phyloP scores from a whole-genome alignment of 805 yeast genomes.

The Blastobotrys americana region DNA sequence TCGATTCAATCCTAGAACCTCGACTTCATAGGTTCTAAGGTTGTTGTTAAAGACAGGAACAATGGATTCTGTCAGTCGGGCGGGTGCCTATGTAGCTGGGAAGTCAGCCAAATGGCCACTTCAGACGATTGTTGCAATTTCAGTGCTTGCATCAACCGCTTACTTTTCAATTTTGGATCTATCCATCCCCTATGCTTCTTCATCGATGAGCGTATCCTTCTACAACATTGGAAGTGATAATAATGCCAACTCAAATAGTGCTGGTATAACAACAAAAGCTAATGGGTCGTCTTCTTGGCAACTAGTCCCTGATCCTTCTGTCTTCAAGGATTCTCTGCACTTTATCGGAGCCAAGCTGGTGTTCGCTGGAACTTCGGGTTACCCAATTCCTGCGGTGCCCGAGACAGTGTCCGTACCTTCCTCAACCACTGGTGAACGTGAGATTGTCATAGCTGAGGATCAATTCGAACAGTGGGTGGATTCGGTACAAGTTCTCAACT shows the following conservation, averaged over 20 bases:
- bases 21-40: no score
- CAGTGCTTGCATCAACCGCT: conserved; percentile 70
- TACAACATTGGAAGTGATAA: conserved; percentile 16
- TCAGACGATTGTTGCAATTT: conserved; percentile 67
- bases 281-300: not conserved
- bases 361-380: conserved; percentile 18
- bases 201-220: conserved; percentile 16
- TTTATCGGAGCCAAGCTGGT: conserved; percentile 19
- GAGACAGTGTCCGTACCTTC: conserved; percentile 12
- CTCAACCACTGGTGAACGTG: conserved; percentile 13
- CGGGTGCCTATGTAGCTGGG: conserved; percentile 45
- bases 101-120: conserved; percentile 76
- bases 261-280: conserved; percentile 8
- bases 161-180: conserved; percentile 54
- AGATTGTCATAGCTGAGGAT: conserved; percentile 20
- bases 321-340: conserved; percentile 13
- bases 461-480: conserved; percentile 27
- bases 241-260: not conserved
- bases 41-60: no score
- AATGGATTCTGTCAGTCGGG: not conserved
- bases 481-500: conserved; percentile 17
- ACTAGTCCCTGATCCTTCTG: not conserved
- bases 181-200: conserved; percentile 26
- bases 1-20: no score
- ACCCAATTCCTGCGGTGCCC: conserved; percentile 15